Evolutionary conservation across 2,329 filamentous ascomycete genomes (phyloP), one percentile per base, ranked within the genome.

Genomic region (Sporothrix euskadiensis): DNA sequence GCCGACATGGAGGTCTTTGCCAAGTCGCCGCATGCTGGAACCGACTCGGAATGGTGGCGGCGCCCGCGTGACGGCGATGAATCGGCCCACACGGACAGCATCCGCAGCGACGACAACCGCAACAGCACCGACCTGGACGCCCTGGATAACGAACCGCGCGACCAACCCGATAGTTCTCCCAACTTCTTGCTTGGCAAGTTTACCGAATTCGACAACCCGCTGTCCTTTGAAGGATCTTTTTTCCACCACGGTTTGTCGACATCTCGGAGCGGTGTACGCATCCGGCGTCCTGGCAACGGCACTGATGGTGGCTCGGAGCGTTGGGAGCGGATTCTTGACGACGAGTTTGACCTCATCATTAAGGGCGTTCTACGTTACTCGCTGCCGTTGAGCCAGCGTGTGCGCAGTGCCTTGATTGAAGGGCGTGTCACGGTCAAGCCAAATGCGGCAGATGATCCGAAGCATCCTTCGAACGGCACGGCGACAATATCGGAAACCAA

Each of bases 141-240:
- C 2, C 14, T 73, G 8, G 80, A 83, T 74, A 82, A 83, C 74
- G 81, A 81, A 35, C 80, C 81, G 1, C 77, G 79, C 1, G 90
- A 93, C 79, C 88, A 89, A 1, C 88, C 90, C 4, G 85, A 91
- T 72, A 85, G 85, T 1, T 87, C 92, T 8, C 93, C 94, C 65
- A 97, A 94, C 73, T 94, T 98, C 88, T 87, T 97, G 47, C 89
- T 99, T n/a, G 96, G 96, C 41, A 92, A 92, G 49, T 93, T 98
- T 52, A 90, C 91, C 75, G 88, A 90, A 75, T 96, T 98, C 78
- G 94, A 98, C 80, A 97, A 93, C 71, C 91, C 94, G 0, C 85
- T 99, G 49, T 91, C 89, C 4, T 98, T 98, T 78, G 94, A 97
- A 75, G 92, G 94, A 4, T 95, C 94, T 0, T 94, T 97, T 39